phyloP scores from a whole-genome alignment of 78 protist genomes.

The Dictyostelium citrinum region DNA sequence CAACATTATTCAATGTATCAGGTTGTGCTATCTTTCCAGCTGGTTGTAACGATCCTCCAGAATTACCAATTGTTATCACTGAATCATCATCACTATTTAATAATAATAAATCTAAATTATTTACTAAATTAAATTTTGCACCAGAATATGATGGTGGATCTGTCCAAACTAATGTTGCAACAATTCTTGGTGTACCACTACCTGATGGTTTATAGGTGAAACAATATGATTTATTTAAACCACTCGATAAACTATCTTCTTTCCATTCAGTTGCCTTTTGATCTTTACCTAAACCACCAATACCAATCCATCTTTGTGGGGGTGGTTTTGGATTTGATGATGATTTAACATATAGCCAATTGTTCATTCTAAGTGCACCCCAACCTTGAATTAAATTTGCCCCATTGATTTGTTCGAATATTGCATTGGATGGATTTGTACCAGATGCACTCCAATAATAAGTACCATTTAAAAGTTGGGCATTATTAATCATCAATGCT shows the following conservation, averaged over 20 bases:
- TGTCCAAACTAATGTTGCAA: constrained; percentile 88
- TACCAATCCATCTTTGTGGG: neutral
- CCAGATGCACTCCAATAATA: neutral
- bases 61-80: neutral
- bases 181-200: neutral
- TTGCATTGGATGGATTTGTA: neutral
- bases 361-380: constrained; percentile 58
- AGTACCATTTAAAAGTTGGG: constrained; percentile 65
- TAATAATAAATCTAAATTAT: constrained; percentile 79
- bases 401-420: neutral
- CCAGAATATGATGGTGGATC: constrained; percentile 78
- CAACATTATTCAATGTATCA: constrained; percentile 79
- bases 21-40: neutral
- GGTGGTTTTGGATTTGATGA: neutral
- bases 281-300: constrained; percentile 26
- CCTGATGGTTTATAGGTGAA: neutral
- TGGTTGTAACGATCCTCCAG: neutral
- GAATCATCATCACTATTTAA: neutral
- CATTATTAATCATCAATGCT: constrained; percentile 80
- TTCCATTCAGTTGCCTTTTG: neutral
- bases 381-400: constrained; percentile 67
- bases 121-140: constrained; percentile 74
- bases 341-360: neutral
- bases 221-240: neutral
- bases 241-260: neutral